A percentile compares a stretch with the other conserved stretches of the same genome.
Evolutionary conservation across 179 eudicot genomes (phyloP).

Genomic region (Vitellaria paradoxa): DNA sequence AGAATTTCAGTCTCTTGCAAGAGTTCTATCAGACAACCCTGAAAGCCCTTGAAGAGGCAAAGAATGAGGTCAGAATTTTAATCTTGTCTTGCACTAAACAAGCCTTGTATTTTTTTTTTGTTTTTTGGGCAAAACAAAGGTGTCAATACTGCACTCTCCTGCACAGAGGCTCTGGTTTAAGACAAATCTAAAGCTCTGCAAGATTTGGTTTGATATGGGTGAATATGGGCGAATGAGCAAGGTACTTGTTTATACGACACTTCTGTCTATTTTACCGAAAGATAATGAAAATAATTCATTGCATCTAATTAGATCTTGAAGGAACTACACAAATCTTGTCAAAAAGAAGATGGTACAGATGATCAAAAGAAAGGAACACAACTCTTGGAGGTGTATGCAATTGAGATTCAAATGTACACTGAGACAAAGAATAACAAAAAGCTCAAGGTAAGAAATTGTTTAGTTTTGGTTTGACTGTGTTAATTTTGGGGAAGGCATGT

Average conservation of each 20-base stretch:
- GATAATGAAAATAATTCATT: not conserved
- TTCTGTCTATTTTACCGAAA: not conserved
- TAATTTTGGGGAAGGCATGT: not conserved
- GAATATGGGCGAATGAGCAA: constrained; percentile 98
- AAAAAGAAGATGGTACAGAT: constrained; percentile 93
- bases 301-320: constrained; percentile 64
- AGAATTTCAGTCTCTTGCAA: constrained; percentile 83
- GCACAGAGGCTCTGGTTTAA: constrained; percentile 95
- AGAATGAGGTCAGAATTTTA: constrained; percentile 73
- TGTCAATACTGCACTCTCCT: constrained; percentile 12
- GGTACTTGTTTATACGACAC: constrained; percentile 38
- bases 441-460: constrained; percentile 60
- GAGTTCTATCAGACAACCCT: constrained; percentile 96
- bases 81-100: not conserved
- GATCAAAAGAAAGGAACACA: constrained; percentile 99
- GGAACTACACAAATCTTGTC: constrained; percentile 98
- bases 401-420: constrained; percentile 98
- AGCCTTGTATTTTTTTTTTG: not conserved
- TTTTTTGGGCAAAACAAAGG: not conserved
- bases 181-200: constrained; percentile 97
- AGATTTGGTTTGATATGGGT: constrained; percentile 98
- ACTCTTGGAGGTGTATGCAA: constrained; percentile 91
- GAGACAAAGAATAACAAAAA: constrained; percentile 99
- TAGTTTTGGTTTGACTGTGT: not conserved
- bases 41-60: constrained; percentile 98